Conservation (phyloP, 1,284 basidiomycete genomes). For the Malassezia cuniculi region DNA sequence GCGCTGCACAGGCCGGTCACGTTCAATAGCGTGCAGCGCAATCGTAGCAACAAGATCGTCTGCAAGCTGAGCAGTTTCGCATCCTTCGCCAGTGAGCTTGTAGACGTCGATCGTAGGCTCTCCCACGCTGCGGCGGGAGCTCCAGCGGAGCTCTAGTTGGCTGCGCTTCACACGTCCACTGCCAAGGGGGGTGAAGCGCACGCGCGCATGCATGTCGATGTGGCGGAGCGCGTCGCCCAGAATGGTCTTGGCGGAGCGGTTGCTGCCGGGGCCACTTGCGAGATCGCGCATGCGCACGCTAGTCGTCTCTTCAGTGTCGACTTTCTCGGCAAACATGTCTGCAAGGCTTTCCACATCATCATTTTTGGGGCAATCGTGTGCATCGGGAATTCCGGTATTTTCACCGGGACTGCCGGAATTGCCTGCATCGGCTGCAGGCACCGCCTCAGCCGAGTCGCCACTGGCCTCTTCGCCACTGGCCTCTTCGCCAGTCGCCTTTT, state of each 20-base stretch:
- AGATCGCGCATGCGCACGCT: constrained; percentile 3
- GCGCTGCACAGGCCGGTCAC: constrained; percentile 40
- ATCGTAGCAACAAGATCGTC: constrained; percentile 81
- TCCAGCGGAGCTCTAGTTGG: constrained; percentile 35
- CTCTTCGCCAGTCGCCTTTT: not conserved
- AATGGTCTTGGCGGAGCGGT: constrained; percentile 29
- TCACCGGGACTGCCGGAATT: not conserved
- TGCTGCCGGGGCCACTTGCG: constrained; percentile 25
- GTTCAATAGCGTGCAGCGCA: constrained; percentile 55
- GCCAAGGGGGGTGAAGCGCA: constrained; percentile 51
- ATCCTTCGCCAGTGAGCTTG: constrained; percentile 74
- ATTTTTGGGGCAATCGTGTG: not conserved
- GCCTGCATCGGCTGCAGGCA: not conserved
- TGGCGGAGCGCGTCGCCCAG: constrained; percentile 42
- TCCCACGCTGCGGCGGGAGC: too few species aligned
- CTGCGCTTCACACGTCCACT: constrained; percentile 27
- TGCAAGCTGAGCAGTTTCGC: constrained; percentile 63
- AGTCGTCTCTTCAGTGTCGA: constrained; percentile 52
- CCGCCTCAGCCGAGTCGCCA: constrained; percentile 1
- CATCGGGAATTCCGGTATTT: not conserved
- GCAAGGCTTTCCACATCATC: constrained; percentile 51
- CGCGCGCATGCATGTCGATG: constrained; percentile 60
- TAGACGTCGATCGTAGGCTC: constrained; percentile 51
- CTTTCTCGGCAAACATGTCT: constrained; percentile 61
- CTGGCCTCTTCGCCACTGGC: not conserved